Base-by-base conservation (phyloP, 176 grass and related monocot genomes). In the Juncus inflexus region DNA sequence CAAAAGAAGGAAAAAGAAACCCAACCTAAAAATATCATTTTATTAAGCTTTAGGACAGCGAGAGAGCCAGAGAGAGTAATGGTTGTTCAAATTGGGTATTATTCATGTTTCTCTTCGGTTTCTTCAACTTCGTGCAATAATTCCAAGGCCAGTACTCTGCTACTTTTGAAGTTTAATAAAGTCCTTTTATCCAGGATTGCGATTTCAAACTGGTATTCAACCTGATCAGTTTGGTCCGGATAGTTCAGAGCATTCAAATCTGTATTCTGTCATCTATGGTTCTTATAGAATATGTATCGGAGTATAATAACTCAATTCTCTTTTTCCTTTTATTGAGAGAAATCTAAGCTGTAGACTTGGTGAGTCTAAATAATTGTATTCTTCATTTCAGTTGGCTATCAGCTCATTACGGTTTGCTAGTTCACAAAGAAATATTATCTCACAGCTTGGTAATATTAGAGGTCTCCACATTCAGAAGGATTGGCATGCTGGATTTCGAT, bases 51-150 rank as follows among this genome's bases (percentile, higher is more conserved):
- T 47, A n/a, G n/a, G n/a, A n/a, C n/a, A n/a, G n/a, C 1, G 2
- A 14, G 1, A 42, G 3, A 28, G 52, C 2, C 7, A 41, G 37
- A 19, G 12, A 19, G 7, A 52, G 40, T 50, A 19, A 49, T 71
- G 67, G 39, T 37, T 11, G 6, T 58, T 43, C 67, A 59, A 59
- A 71, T 71, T n/a, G 67, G 67, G n/a, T 71, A 12, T 47, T 59
- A 37, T 58, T 12, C 67, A 35, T 71, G 37, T 55, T 58, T 71
- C 40, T 43, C 37, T 45, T 55, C 37, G 13, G 38, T 52, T 47
- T 47, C 1, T 38, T 37, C 67, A 47, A 9, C 43, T 12, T 37
- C 67, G 8, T 58, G 37, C 54, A 71, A 41, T 14, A 41, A 57
- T 59, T n/a, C 53, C 6, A 58, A 59, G 67, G 52, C 57, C 9